These are phyloP conservation scores for Pyropia haitanensis DNA, from an alignment of 23 red algal species.

Conservation along the genomic window DNA sequence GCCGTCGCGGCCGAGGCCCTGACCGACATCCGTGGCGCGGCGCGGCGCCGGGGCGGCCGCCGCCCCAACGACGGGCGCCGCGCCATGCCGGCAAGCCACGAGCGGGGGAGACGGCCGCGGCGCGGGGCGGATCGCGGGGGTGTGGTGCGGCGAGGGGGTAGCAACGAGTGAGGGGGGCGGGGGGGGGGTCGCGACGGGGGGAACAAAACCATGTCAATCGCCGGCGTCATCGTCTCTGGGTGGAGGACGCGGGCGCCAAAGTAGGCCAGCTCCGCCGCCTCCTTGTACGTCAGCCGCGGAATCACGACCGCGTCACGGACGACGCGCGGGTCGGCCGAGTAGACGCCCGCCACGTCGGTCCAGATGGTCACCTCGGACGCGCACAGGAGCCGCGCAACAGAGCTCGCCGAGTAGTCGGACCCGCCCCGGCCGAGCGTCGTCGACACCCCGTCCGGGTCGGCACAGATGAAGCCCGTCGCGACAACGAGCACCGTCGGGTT, in stretches of 20 bases:
- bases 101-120: too few relatives aligned
- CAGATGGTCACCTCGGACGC: constrained; percentile 61
- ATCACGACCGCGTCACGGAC: constrained; percentile 89
- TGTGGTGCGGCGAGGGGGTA: too few relatives aligned
- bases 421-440: constrained; percentile 87
- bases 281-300: constrained; percentile 83
- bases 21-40: too few relatives aligned
- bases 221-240: constrained; percentile 89
- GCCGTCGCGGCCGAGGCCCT: too few relatives aligned
- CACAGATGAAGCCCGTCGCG: constrained; percentile 81
- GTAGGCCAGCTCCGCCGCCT: constrained; percentile 94
- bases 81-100: too few relatives aligned
- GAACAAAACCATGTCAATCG: too few relatives aligned
- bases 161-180: too few relatives aligned
- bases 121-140: too few relatives aligned
- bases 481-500: constrained; percentile 70
- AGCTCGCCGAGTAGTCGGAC: constrained; percentile 64
- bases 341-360: constrained; percentile 97
- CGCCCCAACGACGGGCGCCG: too few relatives aligned
- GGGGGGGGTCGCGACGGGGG: too few relatives aligned
- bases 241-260: constrained; percentile 97
- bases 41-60: too few relatives aligned
- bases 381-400: constrained; percentile 60
- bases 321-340: constrained; percentile 85
- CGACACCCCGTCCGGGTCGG: constrained; percentile 56